Base-by-base conservation (phyloP, 192 early-diverging fungal genomes). In the Coemansia erecta region DNA sequence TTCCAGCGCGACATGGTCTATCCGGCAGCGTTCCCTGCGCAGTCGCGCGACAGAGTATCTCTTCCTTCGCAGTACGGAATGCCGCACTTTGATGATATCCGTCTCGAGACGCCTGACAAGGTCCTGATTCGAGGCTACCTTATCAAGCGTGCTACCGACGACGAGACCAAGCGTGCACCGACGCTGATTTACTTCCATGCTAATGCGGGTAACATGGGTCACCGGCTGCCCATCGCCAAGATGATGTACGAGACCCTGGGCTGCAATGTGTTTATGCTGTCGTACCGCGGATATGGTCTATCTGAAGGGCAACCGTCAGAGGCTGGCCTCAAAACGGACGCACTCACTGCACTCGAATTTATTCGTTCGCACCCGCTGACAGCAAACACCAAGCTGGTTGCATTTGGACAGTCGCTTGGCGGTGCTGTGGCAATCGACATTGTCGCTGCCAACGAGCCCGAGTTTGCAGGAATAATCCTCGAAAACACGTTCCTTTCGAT, bases 161-260 rank as follows among this genome's bases (percentile, higher is more conserved):
- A 82, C 12, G 73, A 73, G 21, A 83, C 87, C 8, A 83, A 68
- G 28, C 58, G 46, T 1, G 77, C 85, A 15, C 84, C 90, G 31
- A 98, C 94, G 1, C 68, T 99, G 41, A 59, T 98, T 6, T 95
- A 93, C 61, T 90, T 90, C 55, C 97, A 99, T 65, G 94, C 95
- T 24, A 99, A 99, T 63, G 97, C 97, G 17, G 97, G 97, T 26
- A 99, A 99, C 70, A 94, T 98, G 90, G 97, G 97, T 39, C 95
- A 99, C 68, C 84, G 97, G 13, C 80, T 99, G 53, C 95, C 94
- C 7, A 92, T 97, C 48, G 94, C 94, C 19, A 81, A 85, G 53
- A 68, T 86, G 4, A 78, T 97, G 51, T 82, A 90, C 62, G 63
- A 78, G 21, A 67, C 70, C 21, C 82, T 84, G 35, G 76, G 81